Base-by-base conservation (phyloP, 176 grass and related monocot species). In the Thinopyrum elongatum region DNA sequence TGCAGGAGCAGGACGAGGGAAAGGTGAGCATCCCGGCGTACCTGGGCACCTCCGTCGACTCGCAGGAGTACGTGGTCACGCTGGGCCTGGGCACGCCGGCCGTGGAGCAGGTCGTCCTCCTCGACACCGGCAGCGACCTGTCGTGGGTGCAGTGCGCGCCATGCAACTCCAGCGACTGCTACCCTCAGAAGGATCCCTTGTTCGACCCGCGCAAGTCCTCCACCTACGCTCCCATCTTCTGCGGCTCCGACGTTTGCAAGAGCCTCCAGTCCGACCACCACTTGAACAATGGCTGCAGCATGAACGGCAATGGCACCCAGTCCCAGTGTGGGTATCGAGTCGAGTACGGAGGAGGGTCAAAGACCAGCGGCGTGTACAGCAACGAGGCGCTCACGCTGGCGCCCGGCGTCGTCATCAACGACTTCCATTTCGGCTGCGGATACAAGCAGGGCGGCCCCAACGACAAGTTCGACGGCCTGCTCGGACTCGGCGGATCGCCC, bases 131-230 rank as follows among this genome's bases (percentile, higher is more conserved):
- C 61, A 95, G 92, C 78, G 91, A 95, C 49, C 85, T 98, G 6
- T 90, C 95, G n/a, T 98, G 95, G 95, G 94, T 98, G 80, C 95
- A 91, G 78, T 98, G 95, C 83, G 70, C 61, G 64, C 91, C 96
- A 0, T 97, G 95, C 74, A 70, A 60, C 83, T 10, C 78, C 29
- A 19, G 17, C 4, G 7, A 60, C 10, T 90, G 78, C 38, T 90
- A 86, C 88, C 35, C 49, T 0, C 78, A 90, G 83, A 86, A 82
- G 62, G 82, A 84, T 25, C 87, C 82, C 8, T 3, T 89, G 19
- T 89, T 75, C 0, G 76, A 89, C 4, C 82, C 82, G 25, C 42
- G 3, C 67, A 5, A 1, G 14, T 85, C 87, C 0, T 89, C 76
- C 26, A 58, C 82, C 0, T 89, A 89, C 14, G 23, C 75, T 0